Conservation (phyloP, 2,329 filamentous ascomycete species). For the Colletotrichum higginsianum region DNA sequence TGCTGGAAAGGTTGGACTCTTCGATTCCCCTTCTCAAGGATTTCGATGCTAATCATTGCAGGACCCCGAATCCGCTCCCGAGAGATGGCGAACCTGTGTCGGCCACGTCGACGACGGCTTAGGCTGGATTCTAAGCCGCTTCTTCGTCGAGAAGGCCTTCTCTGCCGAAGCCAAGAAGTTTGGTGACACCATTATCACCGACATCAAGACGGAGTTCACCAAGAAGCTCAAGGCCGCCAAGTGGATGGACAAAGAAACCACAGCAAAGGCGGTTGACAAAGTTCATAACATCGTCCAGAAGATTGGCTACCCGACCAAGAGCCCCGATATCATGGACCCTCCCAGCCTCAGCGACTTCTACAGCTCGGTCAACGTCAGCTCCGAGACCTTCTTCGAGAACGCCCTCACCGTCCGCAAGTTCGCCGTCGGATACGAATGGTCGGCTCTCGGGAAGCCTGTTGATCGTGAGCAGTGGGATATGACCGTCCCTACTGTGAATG, state of each 20-base stretch:
- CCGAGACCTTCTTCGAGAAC: conserved; percentile 71
- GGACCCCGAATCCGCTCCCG: conserved; percentile 73
- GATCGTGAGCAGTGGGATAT: conserved; percentile 74
- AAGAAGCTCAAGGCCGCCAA: conserved; percentile 69
- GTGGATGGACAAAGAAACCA: conserved; percentile 77
- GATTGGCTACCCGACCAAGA: conserved; percentile 76
- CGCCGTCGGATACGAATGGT: conserved; percentile 66
- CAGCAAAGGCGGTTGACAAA: conserved; percentile 73
- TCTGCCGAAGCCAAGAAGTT: conserved; percentile 76
- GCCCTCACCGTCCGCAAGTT: conserved; percentile 65
- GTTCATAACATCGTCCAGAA: conserved; percentile 78
- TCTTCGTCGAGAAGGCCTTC: conserved; percentile 79
- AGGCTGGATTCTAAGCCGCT: conserved; percentile 79
- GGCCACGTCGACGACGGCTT: conserved; percentile 69
- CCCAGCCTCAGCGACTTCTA: conserved; percentile 71
- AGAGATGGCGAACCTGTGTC: conserved; percentile 78
- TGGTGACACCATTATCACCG: conserved; percentile 78
- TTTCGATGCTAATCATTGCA: conserved; percentile 42
- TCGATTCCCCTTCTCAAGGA: background rate
- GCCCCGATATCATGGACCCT: conserved; percentile 74
- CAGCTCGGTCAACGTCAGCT: conserved; percentile 63
- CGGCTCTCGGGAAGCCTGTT: conserved; percentile 71
- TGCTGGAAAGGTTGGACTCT: conserved; percentile 63
- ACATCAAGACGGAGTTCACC: conserved; percentile 78
- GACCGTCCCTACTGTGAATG: conserved; percentile 74